Evolutionary conservation across 2,329 filamentous ascomycete genomes (phyloP), one percentile per base, ranked within the genome.

Genomic region (Ascochyta koolunga): DNA sequence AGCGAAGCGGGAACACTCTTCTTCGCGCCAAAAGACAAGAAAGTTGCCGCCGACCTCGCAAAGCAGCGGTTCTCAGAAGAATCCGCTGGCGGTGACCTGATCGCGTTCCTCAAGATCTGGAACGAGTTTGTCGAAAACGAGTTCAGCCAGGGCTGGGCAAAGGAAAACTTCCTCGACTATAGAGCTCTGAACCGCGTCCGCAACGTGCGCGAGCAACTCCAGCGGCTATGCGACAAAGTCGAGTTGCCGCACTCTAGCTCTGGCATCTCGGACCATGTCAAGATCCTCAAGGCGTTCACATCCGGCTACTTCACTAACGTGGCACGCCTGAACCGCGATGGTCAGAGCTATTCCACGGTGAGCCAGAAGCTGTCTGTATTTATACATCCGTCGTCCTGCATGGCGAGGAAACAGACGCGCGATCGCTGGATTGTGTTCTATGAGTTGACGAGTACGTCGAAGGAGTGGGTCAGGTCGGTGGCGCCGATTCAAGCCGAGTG

Each of bases 11-110:
- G 89, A 4, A 88, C 92, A 0, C 83, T 99, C 5, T 99, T 97
- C 80, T 96, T 96, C 82, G 84, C 92, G 0, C 93, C 95, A 18
- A 96, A 97, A 72, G 93, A 99, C 77, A 97, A 98, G 80, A 96
- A 96, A 74, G 89, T 97, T 24, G 91, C 97, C 68, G 95, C 95
- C 11, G 93, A 99, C 74, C 91, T 89, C 58, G 95, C 95, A 0
- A 87, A 92, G 13, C 88, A 89, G 31, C 86, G 93, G 1, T 98
- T 98, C 76, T 96, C 91, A 0, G 81, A 93, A 71, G 91, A 91
- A 65, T 42, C 22, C 1, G 32, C 41, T 10, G 93, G 93, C 31
- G 95, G 95, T 36, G 95, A 99, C 71, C 90, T 96, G 66, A 73
- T 95, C 5, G 92, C 91, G 0, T 83, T 96, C 1, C 85, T 98